Percentiles rank a stretch among this genome's conserved stretches.
phyloP scores from a whole-genome alignment of 352 stramenopile species.

The Pythium scleroteichum region DNA sequence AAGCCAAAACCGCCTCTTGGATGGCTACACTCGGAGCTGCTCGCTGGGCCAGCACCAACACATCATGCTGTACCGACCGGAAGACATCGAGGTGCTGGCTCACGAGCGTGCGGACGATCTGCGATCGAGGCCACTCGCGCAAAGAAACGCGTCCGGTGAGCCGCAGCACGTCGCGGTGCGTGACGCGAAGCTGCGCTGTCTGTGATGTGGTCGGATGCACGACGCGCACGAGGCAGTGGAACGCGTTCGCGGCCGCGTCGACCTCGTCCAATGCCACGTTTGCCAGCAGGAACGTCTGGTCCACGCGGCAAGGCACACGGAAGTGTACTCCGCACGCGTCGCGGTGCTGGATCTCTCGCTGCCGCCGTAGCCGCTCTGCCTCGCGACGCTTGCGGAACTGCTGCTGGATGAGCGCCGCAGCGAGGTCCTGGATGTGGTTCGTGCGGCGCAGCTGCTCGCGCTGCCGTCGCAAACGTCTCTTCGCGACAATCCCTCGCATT shows the following conservation, averaged over 20 bases:
- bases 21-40: conserved; percentile 33
- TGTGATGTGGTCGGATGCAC: conserved; percentile 25
- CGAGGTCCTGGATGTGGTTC: conserved; percentile 27
- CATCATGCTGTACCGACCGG: conserved; percentile 28
- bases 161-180: conserved; percentile 17
- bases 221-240: conserved; percentile 30
- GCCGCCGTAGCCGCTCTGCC: conserved; percentile 5
- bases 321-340: conserved; percentile 27
- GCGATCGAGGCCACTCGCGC: conserved; percentile 6
- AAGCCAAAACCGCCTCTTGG: neutral
- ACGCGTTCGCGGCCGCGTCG: conserved; percentile 22
- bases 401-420: conserved; percentile 35
- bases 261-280: conserved; percentile 31
- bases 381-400: conserved; percentile 19
- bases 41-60: conserved; percentile 37
- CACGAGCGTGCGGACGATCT: conserved; percentile 28
- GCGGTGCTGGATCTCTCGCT: conserved; percentile 1
- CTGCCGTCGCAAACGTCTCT: conserved; percentile 14
- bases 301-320: conserved; percentile 29
- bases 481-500: conserved; percentile 14
- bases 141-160: neutral
- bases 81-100: conserved; percentile 38
- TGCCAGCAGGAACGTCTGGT: conserved; percentile 29
- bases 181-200: conserved; percentile 27
- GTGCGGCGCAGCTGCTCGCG: conserved; percentile 15